Evolutionary conservation across 495 filamentous ascomycete species (phyloP).

Genomic region (Penicillium desertorum): DNA sequence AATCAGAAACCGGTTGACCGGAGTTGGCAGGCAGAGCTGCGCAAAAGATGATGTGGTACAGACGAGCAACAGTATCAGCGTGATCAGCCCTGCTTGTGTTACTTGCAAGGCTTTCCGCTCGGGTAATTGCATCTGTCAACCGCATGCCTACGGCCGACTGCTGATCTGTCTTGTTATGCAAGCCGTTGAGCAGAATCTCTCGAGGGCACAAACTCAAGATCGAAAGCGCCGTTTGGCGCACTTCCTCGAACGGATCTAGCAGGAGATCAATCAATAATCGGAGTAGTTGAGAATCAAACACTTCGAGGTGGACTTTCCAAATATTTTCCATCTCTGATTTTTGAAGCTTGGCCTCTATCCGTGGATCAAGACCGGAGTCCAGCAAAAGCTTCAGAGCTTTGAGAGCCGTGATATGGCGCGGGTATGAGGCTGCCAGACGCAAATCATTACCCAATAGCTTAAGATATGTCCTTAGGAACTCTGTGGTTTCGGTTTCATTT

Average conservation of each 20-base stretch:
- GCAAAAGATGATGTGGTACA: conserved; percentile 53
- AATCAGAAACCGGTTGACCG: conserved; percentile 19
- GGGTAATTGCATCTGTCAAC: conserved; percentile 34
- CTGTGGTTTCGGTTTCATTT: conserved; percentile 47
- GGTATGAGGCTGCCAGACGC: conserved; percentile 74
- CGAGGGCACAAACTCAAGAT: conserved; percentile 54
- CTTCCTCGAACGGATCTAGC: conserved; percentile 89
- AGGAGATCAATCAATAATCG: conserved; percentile 70
- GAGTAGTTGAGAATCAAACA: conserved; percentile 52
- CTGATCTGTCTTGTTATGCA: conserved; percentile 10
- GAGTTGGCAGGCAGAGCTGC: conserved; percentile 25
- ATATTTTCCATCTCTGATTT: conserved; percentile 27
- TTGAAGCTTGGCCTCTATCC: conserved; percentile 28
- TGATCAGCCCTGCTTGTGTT: conserved; percentile 79
- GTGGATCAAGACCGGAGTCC: conserved; percentile 51
- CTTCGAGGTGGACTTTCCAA: conserved; percentile 55
- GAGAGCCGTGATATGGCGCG: conserved; percentile 78
- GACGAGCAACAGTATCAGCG: conserved; percentile 77
- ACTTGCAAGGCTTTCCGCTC: conserved; percentile 55
- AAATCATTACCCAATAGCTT: conserved; percentile 70
- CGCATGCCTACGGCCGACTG: conserved; percentile 11
- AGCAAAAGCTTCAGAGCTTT: conserved; percentile 63
- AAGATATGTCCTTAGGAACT: conserved; percentile 69
- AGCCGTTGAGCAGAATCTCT: conserved; percentile 24
- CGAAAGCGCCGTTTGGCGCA: conserved; percentile 63